Evolutionary conservation across 1,284 basidiomycete species (phyloP).

Genomic region (Cutaneotrichosporon sp.): DNA sequence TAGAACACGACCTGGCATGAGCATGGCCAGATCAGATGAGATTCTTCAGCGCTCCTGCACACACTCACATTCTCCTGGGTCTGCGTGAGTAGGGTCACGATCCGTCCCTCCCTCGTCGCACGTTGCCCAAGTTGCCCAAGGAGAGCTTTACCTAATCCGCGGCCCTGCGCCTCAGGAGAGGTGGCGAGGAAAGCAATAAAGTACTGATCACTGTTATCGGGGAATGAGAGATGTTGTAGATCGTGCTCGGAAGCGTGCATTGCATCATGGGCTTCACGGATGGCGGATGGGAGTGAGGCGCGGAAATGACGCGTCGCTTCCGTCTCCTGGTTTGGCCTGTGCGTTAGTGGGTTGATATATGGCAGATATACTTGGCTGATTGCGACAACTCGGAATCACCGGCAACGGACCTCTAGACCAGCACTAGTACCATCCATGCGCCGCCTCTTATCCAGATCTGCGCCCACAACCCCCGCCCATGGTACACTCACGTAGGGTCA

Average conservation of each 20-base stretch:
- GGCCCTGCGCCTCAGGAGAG: slow-evolving; percentile 6
- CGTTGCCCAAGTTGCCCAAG: background rate
- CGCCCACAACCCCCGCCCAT: background rate
- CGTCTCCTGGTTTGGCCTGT: slow-evolving; percentile 11
- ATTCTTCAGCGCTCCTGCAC: too few species aligned
- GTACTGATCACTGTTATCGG: slow-evolving; percentile 5
- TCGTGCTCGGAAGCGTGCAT: background rate
- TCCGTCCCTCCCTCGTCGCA: background rate
- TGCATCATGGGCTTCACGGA: background rate
- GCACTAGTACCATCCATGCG: too few species aligned
- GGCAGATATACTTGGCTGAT: too few species aligned
- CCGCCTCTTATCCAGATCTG: background rate
- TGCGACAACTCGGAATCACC: too few species aligned
- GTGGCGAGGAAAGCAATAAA: slow-evolving; percentile 15
- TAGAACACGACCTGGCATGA: slow-evolving; percentile 5
- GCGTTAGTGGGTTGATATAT: background rate
- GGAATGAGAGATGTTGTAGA: slow-evolving; percentile 1
- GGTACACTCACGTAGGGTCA: slow-evolving; percentile 3
- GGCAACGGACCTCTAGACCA: too few species aligned
- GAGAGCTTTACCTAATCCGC: slow-evolving; percentile 9
- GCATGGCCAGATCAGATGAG: background rate
- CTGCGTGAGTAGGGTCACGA: slow-evolving; percentile 4
- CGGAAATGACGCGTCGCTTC: slow-evolving; percentile 4
- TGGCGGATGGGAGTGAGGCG: slow-evolving; percentile 1
- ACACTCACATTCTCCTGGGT: background rate